Evolutionary conservation across 306 rosid species (phyloP).

Genomic region (Inga leiocalycina): DNA sequence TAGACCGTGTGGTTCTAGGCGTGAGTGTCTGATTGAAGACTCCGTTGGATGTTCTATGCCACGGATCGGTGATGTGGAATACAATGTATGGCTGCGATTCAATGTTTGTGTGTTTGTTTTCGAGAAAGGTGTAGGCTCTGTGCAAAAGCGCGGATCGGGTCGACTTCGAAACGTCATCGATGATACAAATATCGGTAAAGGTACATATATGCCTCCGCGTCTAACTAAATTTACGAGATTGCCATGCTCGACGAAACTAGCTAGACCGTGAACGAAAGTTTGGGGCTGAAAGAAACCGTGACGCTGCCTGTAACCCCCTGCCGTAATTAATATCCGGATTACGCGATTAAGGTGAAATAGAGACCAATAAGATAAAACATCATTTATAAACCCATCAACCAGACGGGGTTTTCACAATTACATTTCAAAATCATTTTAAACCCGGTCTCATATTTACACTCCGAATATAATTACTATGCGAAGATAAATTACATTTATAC

Average conservation of each 20-base stretch:
- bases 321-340: no score
- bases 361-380: no score
- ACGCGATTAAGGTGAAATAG: no score
- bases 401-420: no score
- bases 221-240: neutral
- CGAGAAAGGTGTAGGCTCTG: constrained; percentile 38
- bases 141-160: constrained; percentile 33
- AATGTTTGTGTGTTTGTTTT: constrained; percentile 79
- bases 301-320: no score
- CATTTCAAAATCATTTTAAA: no score
- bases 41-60: constrained; percentile 44
- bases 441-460: no score
- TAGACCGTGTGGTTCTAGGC: constrained; percentile 23
- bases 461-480: no score
- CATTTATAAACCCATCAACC: no score
- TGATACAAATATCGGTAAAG: constrained; percentile 36
- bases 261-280: neutral
- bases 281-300: neutral
- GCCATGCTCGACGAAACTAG: neutral
- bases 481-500: no score
- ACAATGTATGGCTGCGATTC: constrained; percentile 45
- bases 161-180: constrained; percentile 48
- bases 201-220: neutral
- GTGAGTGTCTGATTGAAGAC: neutral
- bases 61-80: constrained; percentile 69